phyloP scores from a whole-genome alignment of 2,329 filamentous ascomycete species.

The Cladosporium austrohemisphaericum region DNA sequence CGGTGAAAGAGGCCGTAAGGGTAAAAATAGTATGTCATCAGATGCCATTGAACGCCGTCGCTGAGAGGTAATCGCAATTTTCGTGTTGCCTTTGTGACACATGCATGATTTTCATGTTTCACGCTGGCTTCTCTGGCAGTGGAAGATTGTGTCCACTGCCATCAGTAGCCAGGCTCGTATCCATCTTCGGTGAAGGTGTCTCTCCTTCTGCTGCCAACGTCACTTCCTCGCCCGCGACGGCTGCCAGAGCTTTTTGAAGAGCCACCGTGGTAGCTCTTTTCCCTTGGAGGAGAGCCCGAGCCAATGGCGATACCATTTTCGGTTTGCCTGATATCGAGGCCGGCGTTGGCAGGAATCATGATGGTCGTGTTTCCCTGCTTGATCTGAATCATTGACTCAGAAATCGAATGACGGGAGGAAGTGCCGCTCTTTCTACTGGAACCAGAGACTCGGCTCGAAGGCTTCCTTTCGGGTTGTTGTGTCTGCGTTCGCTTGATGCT shows the following conservation, averaged over 20 bases:
- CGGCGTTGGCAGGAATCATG: conserved; percentile 28
- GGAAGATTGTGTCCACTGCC: no score
- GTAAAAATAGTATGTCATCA: background rate
- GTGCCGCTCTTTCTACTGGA: conserved; percentile 26
- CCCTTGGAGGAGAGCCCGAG: conserved; percentile 19
- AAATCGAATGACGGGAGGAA: conserved; percentile 22
- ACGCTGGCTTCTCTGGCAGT: no score
- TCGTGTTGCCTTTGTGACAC: no score
- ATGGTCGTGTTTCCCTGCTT: conserved; percentile 26
- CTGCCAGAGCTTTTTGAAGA: conserved; percentile 23
- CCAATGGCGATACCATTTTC: conserved; percentile 29
- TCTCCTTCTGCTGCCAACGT: conserved; percentile 14
- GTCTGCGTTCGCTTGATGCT: conserved; percentile 25
- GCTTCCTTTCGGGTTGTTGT: conserved; percentile 18
- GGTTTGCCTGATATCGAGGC: conserved; percentile 23
- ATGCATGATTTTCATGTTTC: no score
- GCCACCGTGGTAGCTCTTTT: conserved; percentile 24
- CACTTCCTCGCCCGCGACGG: conserved; percentile 20
- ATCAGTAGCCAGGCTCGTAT: conserved; percentile 16
- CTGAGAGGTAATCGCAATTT: background rate
- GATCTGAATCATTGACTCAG: conserved; percentile 26
- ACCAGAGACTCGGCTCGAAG: conserved; percentile 24
- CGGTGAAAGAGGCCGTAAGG: conserved; percentile 2
- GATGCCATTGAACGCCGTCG: conserved; percentile 5
- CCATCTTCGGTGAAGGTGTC: conserved; percentile 24